Conservation (phyloP, 345 rosid genomes). For the Cardamine chenopodiifolia region DNA sequence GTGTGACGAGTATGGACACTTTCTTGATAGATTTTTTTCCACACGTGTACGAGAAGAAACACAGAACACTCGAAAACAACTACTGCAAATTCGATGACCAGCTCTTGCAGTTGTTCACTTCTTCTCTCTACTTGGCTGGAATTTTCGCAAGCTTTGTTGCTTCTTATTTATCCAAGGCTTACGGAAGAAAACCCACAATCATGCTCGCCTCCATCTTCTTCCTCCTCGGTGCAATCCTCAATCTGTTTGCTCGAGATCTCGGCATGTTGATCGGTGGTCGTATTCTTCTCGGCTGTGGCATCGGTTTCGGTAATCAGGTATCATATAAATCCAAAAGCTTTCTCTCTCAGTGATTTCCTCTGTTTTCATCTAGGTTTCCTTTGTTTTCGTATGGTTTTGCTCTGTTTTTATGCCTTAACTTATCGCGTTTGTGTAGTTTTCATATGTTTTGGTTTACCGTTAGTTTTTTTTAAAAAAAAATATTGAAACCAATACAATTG, state of each 20-base stretch:
- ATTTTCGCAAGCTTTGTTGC: slow-evolving; percentile 56
- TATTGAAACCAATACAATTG: slow-evolving; percentile 1
- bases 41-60: slow-evolving; percentile 62
- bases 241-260: slow-evolving; percentile 47
- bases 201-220: slow-evolving; percentile 67
- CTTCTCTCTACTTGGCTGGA: slow-evolving; percentile 80
- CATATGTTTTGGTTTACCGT: too few species aligned
- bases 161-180: slow-evolving; percentile 46
- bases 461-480: too few species aligned
- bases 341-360: background rate
- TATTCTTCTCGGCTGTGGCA: slow-evolving; percentile 63
- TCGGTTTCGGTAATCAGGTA: slow-evolving; percentile 81
- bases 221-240: slow-evolving; percentile 57
- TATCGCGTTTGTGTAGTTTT: slow-evolving; percentile 3
- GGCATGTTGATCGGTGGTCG: slow-evolving; percentile 64
- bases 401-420: background rate
- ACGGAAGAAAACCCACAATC: slow-evolving; percentile 60
- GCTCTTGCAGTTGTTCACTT: slow-evolving; percentile 69
- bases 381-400: too few species aligned
- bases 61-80: slow-evolving; percentile 59
- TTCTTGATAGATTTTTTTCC: slow-evolving; percentile 69
- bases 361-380: too few species aligned
- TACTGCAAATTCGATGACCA: slow-evolving; percentile 73
- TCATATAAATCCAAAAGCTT: slow-evolving; percentile 7
- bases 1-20: slow-evolving; percentile 80